Evolutionary conservation across 257 asterid genomes (phyloP), one percentile per base, ranked within the genome.

Genomic region (Solanum dulcamara): DNA sequence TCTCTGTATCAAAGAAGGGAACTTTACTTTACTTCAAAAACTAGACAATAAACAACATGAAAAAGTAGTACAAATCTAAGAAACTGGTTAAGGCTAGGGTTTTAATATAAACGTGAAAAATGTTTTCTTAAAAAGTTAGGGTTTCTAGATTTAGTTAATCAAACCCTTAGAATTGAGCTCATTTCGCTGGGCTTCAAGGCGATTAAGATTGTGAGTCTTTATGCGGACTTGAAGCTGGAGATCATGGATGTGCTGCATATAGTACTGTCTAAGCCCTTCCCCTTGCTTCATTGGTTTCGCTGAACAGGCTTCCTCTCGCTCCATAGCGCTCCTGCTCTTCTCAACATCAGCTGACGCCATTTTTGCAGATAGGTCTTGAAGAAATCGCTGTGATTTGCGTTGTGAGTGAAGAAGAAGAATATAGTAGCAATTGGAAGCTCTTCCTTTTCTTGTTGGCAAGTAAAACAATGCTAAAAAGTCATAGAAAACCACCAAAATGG

Each of bases 201-300:
- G 91, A 44, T 90, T 89, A 83, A 90, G 91, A 84, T 90, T 90
- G 85, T 88, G 89, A 37, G 88, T 80, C 42, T 90, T 88, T 64
- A 87, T 89, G 67, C 90, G 89, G 84, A 90, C 90, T 79, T 88
- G 91, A 48, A 90, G 92, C 55, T 87, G 91, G 79, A 85, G 85
- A 85, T 90, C 92, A 83, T 90, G 92, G 88, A 90, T 90, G 42
- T 90, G 92, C 64, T 90, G 92, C 83, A 88, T 64, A 70, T 88
- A 90, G 85, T 90, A 90, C 75, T 87, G 92, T 84, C 88, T 86
- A 79, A 90, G 84, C 18, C 92, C 92, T 85, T 89, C 89, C 30
- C 90, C 92, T 84, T 86, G 89, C 85, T 88, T 89, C 72, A 83
- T 79, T 10, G 82, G 85, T 85, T 88, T 89, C 7, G 59, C 59